phyloP scores from a whole-genome alignment of 179 eudicot genomes.

The Patellifolia procumbens region DNA sequence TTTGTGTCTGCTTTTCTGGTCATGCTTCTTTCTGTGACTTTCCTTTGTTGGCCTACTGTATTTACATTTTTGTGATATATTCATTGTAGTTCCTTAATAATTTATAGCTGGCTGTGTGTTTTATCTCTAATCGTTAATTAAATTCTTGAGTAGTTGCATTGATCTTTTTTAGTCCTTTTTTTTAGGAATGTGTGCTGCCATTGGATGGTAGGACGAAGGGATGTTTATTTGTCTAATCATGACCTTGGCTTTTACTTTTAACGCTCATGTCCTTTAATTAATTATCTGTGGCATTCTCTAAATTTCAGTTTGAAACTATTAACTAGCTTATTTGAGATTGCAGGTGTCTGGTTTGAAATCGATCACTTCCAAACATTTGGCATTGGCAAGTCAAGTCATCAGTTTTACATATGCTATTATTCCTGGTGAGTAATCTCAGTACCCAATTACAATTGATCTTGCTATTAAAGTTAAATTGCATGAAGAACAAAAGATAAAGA shows the following conservation, averaged over 20 bases:
- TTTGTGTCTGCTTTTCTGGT: neutral
- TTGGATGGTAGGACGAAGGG: too few relatives aligned
- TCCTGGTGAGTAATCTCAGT: slow-evolving; percentile 64
- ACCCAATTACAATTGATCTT: neutral
- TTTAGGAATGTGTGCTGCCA: neutral
- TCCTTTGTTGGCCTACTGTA: neutral
- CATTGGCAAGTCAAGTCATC: slow-evolving; percentile 95
- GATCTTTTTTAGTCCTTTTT: neutral
- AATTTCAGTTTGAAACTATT: neutral
- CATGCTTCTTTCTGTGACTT: neutral
- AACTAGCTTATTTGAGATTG: slow-evolving; percentile 18
- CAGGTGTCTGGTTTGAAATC: slow-evolving; percentile 99
- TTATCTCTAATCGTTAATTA: neutral
- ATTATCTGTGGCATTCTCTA: neutral
- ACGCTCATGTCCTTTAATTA: neutral
- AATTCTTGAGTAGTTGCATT: neutral
- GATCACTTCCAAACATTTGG: slow-evolving; percentile 94
- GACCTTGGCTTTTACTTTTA: neutral
- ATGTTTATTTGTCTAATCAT: slow-evolving; percentile 1
- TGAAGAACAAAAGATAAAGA: neutral
- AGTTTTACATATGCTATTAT: slow-evolving; percentile 80
- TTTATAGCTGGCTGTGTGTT: neutral
- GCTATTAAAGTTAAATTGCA: neutral
- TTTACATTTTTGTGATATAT: neutral
- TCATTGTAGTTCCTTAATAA: neutral